Evolutionary conservation across 805 yeast genomes (phyloP).

Genomic region (Yarrowia sp.): DNA sequence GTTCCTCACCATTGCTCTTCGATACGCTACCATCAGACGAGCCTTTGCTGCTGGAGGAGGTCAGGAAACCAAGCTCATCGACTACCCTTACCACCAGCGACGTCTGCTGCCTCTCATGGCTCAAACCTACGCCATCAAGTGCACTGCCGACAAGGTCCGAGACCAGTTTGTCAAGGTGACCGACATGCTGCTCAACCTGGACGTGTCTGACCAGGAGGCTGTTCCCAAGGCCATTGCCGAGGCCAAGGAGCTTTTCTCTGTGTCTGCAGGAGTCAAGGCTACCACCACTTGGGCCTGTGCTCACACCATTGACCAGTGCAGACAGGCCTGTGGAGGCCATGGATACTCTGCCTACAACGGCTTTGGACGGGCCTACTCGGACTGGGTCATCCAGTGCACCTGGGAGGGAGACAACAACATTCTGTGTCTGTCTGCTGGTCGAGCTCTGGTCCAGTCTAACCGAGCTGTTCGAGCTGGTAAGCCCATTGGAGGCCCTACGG

Average conservation of each 20-base stretch:
- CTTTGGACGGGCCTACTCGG: slow-evolving; percentile 80
- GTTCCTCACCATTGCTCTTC: slow-evolving; percentile 73
- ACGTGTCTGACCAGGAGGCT: slow-evolving; percentile 46
- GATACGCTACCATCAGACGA: slow-evolving; percentile 85
- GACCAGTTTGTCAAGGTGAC: slow-evolving; percentile 44
- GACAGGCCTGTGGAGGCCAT: slow-evolving; percentile 95
- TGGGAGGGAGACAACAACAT: slow-evolving; percentile 97
- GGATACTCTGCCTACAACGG: slow-evolving; percentile 90
- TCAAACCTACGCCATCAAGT: slow-evolving; percentile 68
- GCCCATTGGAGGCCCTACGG: slow-evolving; percentile 44
- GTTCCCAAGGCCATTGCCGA: slow-evolving; percentile 50
- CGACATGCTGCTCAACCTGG: slow-evolving; percentile 44
- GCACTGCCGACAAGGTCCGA: slow-evolving; percentile 64
- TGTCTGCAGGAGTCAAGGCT: slow-evolving; percentile 83
- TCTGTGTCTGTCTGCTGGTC: slow-evolving; percentile 77
- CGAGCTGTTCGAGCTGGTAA: slow-evolving; percentile 42
- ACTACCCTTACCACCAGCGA: slow-evolving; percentile 85
- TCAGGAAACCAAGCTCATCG: slow-evolving; percentile 67
- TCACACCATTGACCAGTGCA: slow-evolving; percentile 74
- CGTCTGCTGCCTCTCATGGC: slow-evolving; percentile 80
- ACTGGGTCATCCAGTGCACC: slow-evolving; percentile 94
- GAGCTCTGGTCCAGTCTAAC: slow-evolving; percentile 58
- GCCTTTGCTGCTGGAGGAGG: slow-evolving; percentile 61
- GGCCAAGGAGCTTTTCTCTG: slow-evolving; percentile 74
- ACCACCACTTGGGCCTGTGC: slow-evolving; percentile 85